Evolutionary conservation across 2,329 filamentous ascomycete species (phyloP), one percentile per base, ranked within the genome.

Genomic region (Ophiostoma perfectum): DNA sequence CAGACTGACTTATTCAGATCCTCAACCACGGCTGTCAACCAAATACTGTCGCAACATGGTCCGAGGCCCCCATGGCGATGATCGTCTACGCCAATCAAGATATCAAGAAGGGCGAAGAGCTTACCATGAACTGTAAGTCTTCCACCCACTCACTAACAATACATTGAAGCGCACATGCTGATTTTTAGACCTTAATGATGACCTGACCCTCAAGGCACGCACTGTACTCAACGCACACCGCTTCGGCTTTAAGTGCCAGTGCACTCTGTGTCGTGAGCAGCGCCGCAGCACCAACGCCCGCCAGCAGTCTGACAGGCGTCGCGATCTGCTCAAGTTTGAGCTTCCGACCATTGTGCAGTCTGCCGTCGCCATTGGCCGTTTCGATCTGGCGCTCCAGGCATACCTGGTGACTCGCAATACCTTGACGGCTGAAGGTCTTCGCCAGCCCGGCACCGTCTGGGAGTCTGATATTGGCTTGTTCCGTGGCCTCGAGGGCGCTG

Each of bases 231-330:
- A 75, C 36, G 66, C 66, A 14, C 62, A 47, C 16, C 72, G 73
- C 55, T 76, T 73, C 73, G 73, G 73, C n/a, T 76, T 76, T 70
- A 47, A 66, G 14, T 77, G 75, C 74, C 71, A 69, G 63, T 77
- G 75, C 70, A 36, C 36, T 9, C 71, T 75, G 36, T 76, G 75
- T 70, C 44, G 70, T 14, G 64, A 66, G 0, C 60, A 55, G 14
- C 63, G 68, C 0, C 49, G 36, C 11, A 2, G 70, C 7, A 60
- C 67, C 0, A 36, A 38, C 0, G 68, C 67, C 6, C 71, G 71
- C 4, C 68, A 65, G 1, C 70, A 66, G 0, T 76, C 75, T 1
- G 75, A 77, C 70, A 58, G 55, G 4, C 73, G 75, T 6, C 74
- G 74, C n/a, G 18, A 3, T 16, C 47, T 27, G 2, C 55, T 71